Base-by-base conservation (phyloP, 2,329 filamentous ascomycete genomes). In the Albophoma yamanashiensis region DNA sequence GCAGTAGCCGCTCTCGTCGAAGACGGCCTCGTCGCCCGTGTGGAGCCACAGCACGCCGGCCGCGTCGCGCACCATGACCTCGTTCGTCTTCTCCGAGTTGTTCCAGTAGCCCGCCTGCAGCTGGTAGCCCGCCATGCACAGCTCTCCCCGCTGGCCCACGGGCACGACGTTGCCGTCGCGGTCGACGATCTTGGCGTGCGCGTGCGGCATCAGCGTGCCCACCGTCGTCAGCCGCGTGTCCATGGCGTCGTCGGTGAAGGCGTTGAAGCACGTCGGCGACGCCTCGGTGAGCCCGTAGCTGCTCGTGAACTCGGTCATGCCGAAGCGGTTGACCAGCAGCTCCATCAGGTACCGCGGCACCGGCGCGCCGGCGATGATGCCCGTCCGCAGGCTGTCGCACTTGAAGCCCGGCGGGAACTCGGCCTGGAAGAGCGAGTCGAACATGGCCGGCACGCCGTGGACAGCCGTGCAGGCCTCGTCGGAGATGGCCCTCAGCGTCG, bases 401-500 rank as follows among this genome's bases (percentile, higher is more conserved):
- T 75, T 72, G 67, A 79, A 78, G 58, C 71, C 71, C 5, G 71
- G 65, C 0, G 70, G 73, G 60, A 73, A 69, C 43, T 77, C 71
- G 20, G 79, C 76, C 22, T 82, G 76, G 64, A 84, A 78, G 2
- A 84, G 73, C 0, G 86, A 85, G 69, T 91, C 88, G 71, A 92
- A 91, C 90, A 93, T 93, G 60, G 90, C 89, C 0, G 90, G 90
- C 0, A 93, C 90, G 40, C 90, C 90, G 69, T 92, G 89, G 0
- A 93, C 78, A 0, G 87, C 89, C 0, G 90, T 93, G 70, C 86
- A 89, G 55, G 78, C 75, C 68, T 89, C 86, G 58, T 86, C 79
- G 1, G 82, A 80, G 45, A 93, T 83, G 59, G 88, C 86, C 52
- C 78, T 78, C 40, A 92, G 78, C 2, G 87, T 87, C 0, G 87